These are phyloP conservation scores for Fusarium buharicum DNA, from an alignment of 2,329 filamentous ascomycete genomes.

Conservation along the genomic window DNA sequence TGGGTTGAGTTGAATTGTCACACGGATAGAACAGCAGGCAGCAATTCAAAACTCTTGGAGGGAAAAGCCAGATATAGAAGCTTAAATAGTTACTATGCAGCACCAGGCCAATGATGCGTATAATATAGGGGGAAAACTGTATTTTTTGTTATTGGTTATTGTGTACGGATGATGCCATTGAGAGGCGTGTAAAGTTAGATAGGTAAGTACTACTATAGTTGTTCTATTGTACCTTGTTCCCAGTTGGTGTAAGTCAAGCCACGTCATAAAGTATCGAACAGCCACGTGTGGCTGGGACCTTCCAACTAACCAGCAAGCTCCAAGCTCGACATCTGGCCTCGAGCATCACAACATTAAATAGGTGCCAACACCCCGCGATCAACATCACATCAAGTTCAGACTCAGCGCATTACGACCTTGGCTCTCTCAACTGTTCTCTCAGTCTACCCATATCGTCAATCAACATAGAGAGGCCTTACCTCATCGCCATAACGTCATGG, in stretches of 20 bases:
- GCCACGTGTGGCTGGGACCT: slow-evolving; percentile 20
- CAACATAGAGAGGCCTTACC: slow-evolving; percentile 24
- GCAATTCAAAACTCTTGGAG: no score
- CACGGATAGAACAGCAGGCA: no score
- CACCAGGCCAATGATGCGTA: no score
- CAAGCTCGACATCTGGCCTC: slow-evolving; percentile 44
- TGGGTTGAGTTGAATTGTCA: no score
- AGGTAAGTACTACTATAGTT: no score
- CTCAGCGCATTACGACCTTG: slow-evolving; percentile 10
- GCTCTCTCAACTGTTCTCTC: neutral
- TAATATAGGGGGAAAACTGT: no score
- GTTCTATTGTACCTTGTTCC: neutral
- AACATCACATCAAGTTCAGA: slow-evolving; percentile 18
- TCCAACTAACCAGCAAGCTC: slow-evolving; percentile 39
- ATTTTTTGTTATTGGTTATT: no score
- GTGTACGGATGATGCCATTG: no score
- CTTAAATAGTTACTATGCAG: no score
- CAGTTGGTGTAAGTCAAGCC: slow-evolving; percentile 47
- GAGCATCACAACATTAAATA: slow-evolving; percentile 25
- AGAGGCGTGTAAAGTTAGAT: no score
- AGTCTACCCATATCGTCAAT: neutral
- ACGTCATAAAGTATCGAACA: slow-evolving; percentile 10
- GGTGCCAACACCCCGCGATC: slow-evolving; percentile 27
- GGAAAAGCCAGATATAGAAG: no score
- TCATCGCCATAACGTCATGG: slow-evolving; percentile 47